Base-by-base conservation (phyloP, 1,284 basidiomycete species). In the Malassezia pachydermatis region DNA sequence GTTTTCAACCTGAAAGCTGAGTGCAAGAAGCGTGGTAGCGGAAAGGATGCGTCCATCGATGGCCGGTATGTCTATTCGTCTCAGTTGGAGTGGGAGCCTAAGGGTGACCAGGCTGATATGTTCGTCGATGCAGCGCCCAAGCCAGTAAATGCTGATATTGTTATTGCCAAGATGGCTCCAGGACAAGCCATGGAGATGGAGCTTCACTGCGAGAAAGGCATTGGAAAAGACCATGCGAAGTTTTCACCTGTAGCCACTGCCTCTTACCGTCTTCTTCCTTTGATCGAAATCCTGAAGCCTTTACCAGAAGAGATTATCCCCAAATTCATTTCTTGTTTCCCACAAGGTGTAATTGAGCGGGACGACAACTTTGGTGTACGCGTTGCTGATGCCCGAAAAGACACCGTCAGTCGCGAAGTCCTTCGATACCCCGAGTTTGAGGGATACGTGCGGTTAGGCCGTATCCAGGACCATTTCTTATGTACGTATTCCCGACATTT, bases 181-280 rank as follows among this genome's bases (percentile, higher is more conserved):
- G 92, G 90, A 4, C 86, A 90, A 70, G 77, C 78, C 40, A 76
- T 95, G 34, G 78, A 84, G 28, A 79, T 90, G 74, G 87, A 95
- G 69, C 69, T 94, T 52, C 90, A 98, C 70, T 90, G 88, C 39
- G 78, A 90, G 52, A 96, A 96, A 70, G 87, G 89, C 6, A 80
- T 88, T n/a, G 90, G 88, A 17, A 88, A 86, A 63, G 88, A 92
- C 62, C 94, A 99, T 68, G 89, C 94, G 34, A 99, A 99, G 71
- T 98, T 86, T 73, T 88, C 82, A 48, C 88, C 94, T n/a, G 94
- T 98, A 42, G 60, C 71, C 41, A 65, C 48, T 3, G 62, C 92
- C 1, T 86, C 89, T 2, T 99, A 98, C 73, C 84, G 92, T 39
- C 78, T 96, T 4, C 79, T 95, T 20, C 94, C 92, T 0, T 78